A percentile compares a stretch with the other conserved stretches of the same genome.
These are phyloP conservation scores for Phaeosphaeria sp. DNA, from an alignment of 2,329 filamentous ascomycete genomes.

Conservation along the genomic window DNA sequence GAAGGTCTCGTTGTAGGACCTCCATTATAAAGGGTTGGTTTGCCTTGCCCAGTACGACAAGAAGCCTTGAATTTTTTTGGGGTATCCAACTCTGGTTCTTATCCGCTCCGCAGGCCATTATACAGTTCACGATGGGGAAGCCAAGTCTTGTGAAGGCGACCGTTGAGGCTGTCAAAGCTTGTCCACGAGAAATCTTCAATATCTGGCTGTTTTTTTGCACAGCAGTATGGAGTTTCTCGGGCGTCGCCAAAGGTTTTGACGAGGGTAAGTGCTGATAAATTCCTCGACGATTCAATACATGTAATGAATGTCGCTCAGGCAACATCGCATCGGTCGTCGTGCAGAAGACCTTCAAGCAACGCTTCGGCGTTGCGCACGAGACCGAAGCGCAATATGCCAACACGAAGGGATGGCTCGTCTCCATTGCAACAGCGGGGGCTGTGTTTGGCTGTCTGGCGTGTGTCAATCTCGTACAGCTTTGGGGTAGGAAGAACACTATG, in stretches of 20 bases:
- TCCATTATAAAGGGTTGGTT: background rate
- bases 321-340: slow-evolving; percentile 16
- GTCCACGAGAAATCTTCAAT: slow-evolving; percentile 13
- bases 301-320: slow-evolving; percentile 1
- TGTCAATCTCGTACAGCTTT: slow-evolving; percentile 12
- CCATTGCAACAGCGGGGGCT: slow-evolving; percentile 18
- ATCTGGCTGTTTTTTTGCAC: slow-evolving; percentile 14
- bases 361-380: slow-evolving; percentile 11
- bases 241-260: slow-evolving; percentile 17
- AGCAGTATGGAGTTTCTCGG: slow-evolving; percentile 17
- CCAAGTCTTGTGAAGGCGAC: slow-evolving; percentile 12
- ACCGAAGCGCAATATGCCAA: slow-evolving; percentile 15
- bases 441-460: slow-evolving; percentile 18
- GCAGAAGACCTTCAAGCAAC: slow-evolving; percentile 11
- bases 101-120: background rate
- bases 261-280: slow-evolving; percentile 7
- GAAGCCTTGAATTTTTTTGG: background rate
- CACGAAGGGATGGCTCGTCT: slow-evolving; percentile 20
- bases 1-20: no score
- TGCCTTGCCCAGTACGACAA: background rate
- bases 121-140: slow-evolving; percentile 4
- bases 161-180: slow-evolving; percentile 8
- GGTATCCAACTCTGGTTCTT: background rate
- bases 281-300: background rate
- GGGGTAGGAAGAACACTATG: slow-evolving; percentile 14